A percentile compares a stretch with the other conserved stretches of the same genome.
Conservation (phyloP, 2,329 filamentous ascomycete genomes). For the Claviceps arundinis region DNA sequence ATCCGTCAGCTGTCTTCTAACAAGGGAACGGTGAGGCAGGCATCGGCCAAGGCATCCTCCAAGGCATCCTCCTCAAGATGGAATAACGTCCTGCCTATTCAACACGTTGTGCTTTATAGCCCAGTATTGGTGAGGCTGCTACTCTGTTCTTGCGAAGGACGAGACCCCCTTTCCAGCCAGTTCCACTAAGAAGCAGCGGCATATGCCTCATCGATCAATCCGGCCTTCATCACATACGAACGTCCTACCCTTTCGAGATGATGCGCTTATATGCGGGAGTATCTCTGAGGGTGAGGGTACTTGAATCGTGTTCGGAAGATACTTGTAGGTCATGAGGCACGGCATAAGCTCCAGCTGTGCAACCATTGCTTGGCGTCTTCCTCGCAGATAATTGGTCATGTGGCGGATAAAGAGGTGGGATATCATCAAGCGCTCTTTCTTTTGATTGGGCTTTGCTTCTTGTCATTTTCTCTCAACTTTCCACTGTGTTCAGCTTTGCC, state of each 20-base stretch:
- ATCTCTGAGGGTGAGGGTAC: background rate
- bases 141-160: background rate
- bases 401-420: background rate
- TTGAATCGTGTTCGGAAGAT: background rate
- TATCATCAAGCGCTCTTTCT: background rate
- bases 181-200: background rate
- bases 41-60: background rate
- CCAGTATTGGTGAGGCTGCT: background rate
- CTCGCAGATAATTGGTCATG: background rate
- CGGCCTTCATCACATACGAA: conserved; percentile 1
- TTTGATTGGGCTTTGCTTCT: background rate
- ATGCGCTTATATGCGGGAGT: background rate
- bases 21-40: background rate
- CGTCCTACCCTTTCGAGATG: background rate
- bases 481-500: background rate
- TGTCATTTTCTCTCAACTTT: background rate
- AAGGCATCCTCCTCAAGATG: background rate
- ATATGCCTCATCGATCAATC: background rate
- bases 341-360: background rate
- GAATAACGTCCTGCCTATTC: background rate
- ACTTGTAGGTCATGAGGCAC: background rate
- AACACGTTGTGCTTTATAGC: background rate
- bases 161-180: background rate
- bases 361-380: background rate
- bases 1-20: background rate